A percentile compares a stretch with the other conserved stretches of the same genome.
Evolutionary conservation across 176 grass and related monocot genomes (phyloP).

Genomic region (Puccinellia tenuiflora): DNA sequence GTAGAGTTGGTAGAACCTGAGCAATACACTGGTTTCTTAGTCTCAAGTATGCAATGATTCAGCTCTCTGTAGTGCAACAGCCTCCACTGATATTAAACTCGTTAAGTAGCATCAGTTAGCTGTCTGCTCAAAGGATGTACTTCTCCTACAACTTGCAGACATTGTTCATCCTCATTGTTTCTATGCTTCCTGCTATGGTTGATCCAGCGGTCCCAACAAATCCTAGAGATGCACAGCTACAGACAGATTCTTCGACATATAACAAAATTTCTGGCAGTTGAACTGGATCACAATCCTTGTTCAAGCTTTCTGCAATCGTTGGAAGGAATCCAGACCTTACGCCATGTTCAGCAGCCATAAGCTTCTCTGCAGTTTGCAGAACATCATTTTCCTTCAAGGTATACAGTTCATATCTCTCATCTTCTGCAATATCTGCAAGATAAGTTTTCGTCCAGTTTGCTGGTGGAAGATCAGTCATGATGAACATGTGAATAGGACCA

Average conservation of each 20-base stretch:
- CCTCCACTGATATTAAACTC: neutral
- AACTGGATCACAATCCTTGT: constrained; percentile 45
- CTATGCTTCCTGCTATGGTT: constrained; percentile 83
- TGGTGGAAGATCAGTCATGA: constrained; percentile 92
- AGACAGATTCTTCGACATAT: constrained; percentile 79
- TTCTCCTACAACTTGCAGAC: constrained; percentile 56
- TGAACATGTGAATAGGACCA: constrained; percentile 61
- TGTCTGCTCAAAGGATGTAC: neutral
- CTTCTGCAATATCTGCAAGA: constrained; percentile 60
- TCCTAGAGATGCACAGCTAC: constrained; percentile 86
- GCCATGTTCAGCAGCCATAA: constrained; percentile 82
- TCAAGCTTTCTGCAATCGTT: constrained; percentile 12
- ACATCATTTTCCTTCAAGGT: constrained; percentile 70
- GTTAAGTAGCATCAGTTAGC: neutral
- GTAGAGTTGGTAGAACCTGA: neutral
- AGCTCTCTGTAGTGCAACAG: neutral
- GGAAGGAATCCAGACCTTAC: constrained; percentile 72
- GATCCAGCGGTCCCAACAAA: constrained; percentile 93
- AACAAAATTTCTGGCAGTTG: constrained; percentile 74
- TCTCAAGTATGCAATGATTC: neutral
- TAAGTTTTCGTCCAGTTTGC: constrained; percentile 76
- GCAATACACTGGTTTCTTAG: neutral
- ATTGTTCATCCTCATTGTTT: constrained; percentile 70
- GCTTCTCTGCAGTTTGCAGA: constrained; percentile 42
- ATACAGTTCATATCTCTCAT: constrained; percentile 53